Base-by-base conservation (phyloP, 257 asterid species). In the Dorcoceras hygrometricum region DNA sequence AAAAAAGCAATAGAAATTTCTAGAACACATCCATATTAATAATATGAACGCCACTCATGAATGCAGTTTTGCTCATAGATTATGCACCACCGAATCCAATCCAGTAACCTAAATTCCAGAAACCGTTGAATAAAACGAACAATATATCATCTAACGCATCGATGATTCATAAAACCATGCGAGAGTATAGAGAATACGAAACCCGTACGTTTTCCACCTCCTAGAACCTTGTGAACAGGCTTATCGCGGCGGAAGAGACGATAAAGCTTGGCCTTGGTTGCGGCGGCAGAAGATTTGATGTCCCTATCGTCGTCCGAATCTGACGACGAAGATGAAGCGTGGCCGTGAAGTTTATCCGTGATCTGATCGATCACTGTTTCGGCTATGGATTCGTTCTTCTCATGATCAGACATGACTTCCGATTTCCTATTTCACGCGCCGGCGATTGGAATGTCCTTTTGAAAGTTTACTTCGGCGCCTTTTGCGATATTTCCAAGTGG, bases 121-220 rank as follows among this genome's bases (percentile, higher is more conserved):
- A 10, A 34, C 46, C 46, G 46, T 34, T 1, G 46, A 1, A 11
- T 34, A 10, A 34, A 34, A 34, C 4, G 46, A 34, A 11, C 46
- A 34, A 10, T 34, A 34, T 34, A 14, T 9, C 18, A 34, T 34
- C 46, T 34, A 34, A 34, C 8, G 16, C 16, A 11, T 34, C 14
- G 46, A 34, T 8, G 14, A 9, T n/a, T n/a, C n/a, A n/a, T 34
- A 34, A 34, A 8, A 34, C 46, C 14, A 34, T 34, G 9, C 11
- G 46, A 34, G 16, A 9, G 46, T 6, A 11, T 34, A 34, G 14
- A 34, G 46, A 34, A 34, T 0, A 39, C 50, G n/a, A 39, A 39
- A 39, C 14, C n/a, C 81, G 36, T 73, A 83, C 90, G 69, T 76
- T 78, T 80, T 22, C 91, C 91, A 27, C 89, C 91, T 2, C 91